Conservation (phyloP, 179 eudicot species). For the Patellifolia procumbens region DNA sequence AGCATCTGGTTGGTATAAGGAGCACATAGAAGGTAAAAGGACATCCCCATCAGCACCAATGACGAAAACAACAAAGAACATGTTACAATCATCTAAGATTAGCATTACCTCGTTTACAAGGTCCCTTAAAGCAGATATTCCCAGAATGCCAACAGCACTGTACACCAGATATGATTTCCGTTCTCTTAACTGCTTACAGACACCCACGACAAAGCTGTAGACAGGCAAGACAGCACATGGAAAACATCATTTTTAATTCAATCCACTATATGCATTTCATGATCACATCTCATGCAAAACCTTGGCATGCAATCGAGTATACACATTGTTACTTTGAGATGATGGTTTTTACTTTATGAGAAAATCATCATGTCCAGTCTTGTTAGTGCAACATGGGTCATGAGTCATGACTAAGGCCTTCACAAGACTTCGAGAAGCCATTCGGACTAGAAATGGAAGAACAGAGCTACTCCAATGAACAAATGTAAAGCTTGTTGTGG, state of each 20-base stretch:
- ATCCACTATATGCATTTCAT: no score
- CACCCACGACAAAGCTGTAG: slow-evolving; percentile 74
- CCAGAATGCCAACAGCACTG: slow-evolving; percentile 85
- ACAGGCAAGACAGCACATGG: slow-evolving; percentile 1
- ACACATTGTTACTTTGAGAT: background rate
- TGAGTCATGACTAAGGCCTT: background rate
- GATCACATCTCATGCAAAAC: no score
- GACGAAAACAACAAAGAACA: background rate
- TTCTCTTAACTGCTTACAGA: slow-evolving; percentile 73
- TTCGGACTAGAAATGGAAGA: background rate
- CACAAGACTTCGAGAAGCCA: background rate
- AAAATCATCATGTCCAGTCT: background rate
- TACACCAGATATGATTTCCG: slow-evolving; percentile 73
- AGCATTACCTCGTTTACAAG: slow-evolving; percentile 76
- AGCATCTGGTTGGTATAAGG: background rate
- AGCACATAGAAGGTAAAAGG: background rate
- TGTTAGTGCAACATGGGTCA: background rate
- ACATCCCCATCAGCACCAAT: background rate
- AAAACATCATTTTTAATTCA: slow-evolving; percentile 6
- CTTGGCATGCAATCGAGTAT: background rate
- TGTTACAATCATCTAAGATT: background rate
- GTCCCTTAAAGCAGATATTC: slow-evolving; percentile 74
- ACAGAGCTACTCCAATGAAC: background rate
- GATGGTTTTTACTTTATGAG: background rate
- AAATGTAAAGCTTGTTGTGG: background rate